A percentile compares a stretch with the other conserved stretches of the same genome.
Conservation (phyloP, 2,329 filamentous ascomycete species). For the Verticillium isaacii region DNA sequence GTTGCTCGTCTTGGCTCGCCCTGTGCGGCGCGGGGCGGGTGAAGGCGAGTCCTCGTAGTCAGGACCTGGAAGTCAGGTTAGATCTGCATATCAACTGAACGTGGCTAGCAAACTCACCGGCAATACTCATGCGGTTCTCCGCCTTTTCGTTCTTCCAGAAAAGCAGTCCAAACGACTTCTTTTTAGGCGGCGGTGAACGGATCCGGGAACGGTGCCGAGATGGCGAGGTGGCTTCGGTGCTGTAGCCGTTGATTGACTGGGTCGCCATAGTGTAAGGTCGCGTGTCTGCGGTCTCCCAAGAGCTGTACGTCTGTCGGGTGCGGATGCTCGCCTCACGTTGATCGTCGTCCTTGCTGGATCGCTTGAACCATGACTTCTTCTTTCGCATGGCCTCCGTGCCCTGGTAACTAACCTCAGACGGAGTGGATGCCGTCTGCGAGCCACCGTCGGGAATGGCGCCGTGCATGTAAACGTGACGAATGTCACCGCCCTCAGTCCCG, state of each 20-base stretch:
- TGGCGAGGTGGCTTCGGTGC: not conserved
- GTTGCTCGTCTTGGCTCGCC: constrained; percentile 11
- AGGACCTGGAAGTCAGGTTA: constrained; percentile 17
- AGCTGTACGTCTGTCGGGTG: constrained; percentile 5
- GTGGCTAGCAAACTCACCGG: constrained; percentile 27
- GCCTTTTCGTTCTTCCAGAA: constrained; percentile 50
- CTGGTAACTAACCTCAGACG: constrained; percentile 3
- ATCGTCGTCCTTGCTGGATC: constrained; percentile 33
- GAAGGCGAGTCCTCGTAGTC: constrained; percentile 24
- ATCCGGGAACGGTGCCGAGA: not conserved
- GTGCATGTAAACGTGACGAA: constrained; percentile 21
- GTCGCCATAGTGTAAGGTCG: constrained; percentile 10
- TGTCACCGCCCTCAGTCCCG: not conserved
- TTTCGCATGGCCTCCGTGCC: constrained; percentile 24
- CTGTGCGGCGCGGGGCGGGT: constrained; percentile 16
- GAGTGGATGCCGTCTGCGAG: constrained; percentile 12
- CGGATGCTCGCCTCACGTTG: constrained; percentile 12
- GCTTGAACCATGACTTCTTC: constrained; percentile 47
- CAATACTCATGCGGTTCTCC: constrained; percentile 38
- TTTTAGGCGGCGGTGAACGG: constrained; percentile 30
- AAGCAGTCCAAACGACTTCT: constrained; percentile 46
- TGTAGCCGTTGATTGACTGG: constrained; percentile 3
- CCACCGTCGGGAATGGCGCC: constrained; percentile 15
- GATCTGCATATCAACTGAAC: constrained; percentile 10
- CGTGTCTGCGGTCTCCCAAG: constrained; percentile 4